Conservation (phyloP, 2,329 filamentous ascomycete species). For the Aspergillus nomiae region DNA sequence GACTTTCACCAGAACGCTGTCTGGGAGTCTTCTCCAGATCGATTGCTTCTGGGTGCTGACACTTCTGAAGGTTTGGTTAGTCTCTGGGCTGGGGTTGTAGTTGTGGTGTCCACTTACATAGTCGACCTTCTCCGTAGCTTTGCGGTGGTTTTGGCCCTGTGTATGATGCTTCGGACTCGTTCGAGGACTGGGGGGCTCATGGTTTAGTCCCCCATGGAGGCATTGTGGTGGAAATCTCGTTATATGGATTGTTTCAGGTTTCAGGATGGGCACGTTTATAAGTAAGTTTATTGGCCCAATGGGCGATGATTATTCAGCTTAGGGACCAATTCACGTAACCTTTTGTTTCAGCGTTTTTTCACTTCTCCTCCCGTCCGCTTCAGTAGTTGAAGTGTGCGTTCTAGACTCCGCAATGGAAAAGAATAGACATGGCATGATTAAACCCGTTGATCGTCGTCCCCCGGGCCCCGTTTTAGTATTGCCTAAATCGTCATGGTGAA, state of each 20-base stretch:
- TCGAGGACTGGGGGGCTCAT: slow-evolving; percentile 8
- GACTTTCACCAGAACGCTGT: slow-evolving; percentile 20
- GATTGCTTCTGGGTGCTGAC: slow-evolving; percentile 12
- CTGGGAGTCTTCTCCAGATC: slow-evolving; percentile 25
- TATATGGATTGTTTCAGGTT: background rate
- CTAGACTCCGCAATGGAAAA: too few species aligned
- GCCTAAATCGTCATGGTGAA: too few species aligned
- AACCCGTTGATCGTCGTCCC: too few species aligned
- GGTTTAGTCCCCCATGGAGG: slow-evolving; percentile 1
- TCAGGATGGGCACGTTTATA: background rate
- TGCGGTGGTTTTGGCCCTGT: background rate
- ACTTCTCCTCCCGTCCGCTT: too few species aligned
- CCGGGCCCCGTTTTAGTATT: too few species aligned
- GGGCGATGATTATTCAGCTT: slow-evolving; percentile 5
- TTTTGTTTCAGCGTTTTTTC: too few species aligned
- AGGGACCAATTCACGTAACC: background rate
- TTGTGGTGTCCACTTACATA: background rate
- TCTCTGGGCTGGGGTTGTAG: background rate
- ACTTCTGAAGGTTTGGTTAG: background rate
- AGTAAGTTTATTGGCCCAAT: background rate
- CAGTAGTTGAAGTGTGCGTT: too few species aligned
- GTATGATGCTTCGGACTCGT: slow-evolving; percentile 4
- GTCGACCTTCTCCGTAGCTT: background rate
- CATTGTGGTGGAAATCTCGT: background rate
- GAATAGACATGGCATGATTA: too few species aligned